A percentile compares a stretch with the other conserved stretches of the same genome.
These are phyloP conservation scores for Penicillium bialowiezense DNA, from an alignment of 495 filamentous ascomycete genomes.

Conservation along the genomic window DNA sequence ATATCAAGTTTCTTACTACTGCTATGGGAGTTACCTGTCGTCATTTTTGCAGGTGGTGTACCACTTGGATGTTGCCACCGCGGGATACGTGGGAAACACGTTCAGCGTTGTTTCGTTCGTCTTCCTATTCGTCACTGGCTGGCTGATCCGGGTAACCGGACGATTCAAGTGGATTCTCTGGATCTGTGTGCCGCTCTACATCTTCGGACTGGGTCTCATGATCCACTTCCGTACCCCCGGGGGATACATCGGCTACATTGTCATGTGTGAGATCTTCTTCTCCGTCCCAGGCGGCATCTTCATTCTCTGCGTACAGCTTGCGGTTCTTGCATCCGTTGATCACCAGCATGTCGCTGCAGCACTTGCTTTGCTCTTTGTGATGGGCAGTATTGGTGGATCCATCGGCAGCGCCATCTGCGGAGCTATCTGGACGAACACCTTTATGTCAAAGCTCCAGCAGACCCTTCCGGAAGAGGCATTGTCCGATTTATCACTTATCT, in stretches of 20 bases:
- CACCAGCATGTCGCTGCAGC: conserved; percentile 67
- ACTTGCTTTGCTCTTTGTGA: conserved; percentile 60
- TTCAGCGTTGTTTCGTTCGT: conserved; percentile 50
- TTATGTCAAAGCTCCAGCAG: conserved; percentile 48
- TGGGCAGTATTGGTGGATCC: conserved; percentile 61
- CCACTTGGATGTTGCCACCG: conserved; percentile 41
- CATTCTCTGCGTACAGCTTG: conserved; percentile 63
- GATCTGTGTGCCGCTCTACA: conserved; percentile 52
- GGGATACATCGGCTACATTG: conserved; percentile 58
- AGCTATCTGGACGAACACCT: conserved; percentile 65
- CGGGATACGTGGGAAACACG: conserved; percentile 53
- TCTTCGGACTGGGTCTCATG: conserved; percentile 58
- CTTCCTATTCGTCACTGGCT: conserved; percentile 47
- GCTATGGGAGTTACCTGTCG: conserved; percentile 55
- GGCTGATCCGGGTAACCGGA: conserved; percentile 52
- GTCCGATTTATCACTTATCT: conserved; percentile 46
- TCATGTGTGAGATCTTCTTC: conserved; percentile 75
- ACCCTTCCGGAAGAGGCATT: conserved; percentile 51
- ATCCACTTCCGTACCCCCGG: conserved; percentile 63
- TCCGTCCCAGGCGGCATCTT: conserved; percentile 57
- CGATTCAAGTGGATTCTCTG: conserved; percentile 48
- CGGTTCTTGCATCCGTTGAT: conserved; percentile 60
- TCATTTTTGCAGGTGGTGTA: conserved; percentile 74
- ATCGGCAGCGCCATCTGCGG: conserved; percentile 60
- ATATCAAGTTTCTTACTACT: conserved; percentile 49